Conservation (phyloP, 257 asterid genomes). For the Gentiana macrophylla region DNA sequence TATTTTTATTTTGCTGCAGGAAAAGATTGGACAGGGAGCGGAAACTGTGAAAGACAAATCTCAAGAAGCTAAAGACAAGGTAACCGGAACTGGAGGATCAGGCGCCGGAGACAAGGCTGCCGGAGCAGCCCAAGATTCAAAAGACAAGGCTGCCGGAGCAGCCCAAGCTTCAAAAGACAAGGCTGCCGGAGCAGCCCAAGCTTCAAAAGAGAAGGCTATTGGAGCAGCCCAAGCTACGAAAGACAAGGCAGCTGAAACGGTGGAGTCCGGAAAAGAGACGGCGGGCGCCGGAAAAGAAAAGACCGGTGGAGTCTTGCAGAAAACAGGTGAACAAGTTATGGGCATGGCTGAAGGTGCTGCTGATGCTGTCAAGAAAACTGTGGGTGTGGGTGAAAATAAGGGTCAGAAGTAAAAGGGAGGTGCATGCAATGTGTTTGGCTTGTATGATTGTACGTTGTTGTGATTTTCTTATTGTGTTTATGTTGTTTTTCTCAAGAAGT, state of each 20-base stretch:
- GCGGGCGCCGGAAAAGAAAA: constrained; percentile 65
- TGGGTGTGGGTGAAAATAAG: constrained; percentile 31
- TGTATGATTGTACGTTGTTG: too few relatives aligned
- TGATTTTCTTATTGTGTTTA: too few relatives aligned
- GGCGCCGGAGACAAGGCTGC: constrained; percentile 8
- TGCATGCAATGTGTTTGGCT: too few relatives aligned
- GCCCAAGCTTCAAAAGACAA: constrained; percentile 12
- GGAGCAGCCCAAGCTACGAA: constrained; percentile 30
- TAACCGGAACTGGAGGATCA: constrained; percentile 15
- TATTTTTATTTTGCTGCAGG: constrained; percentile 20
- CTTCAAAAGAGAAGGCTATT: constrained; percentile 16
- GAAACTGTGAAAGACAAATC: constrained; percentile 45
- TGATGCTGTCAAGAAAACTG: constrained; percentile 45
- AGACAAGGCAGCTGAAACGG: constrained; percentile 46
- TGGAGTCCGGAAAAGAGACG: constrained; percentile 45
- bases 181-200: constrained; percentile 23
- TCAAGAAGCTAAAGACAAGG: constrained; percentile 29
- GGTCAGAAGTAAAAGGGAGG: background rate
- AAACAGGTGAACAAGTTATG: constrained; percentile 61
- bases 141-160: constrained; percentile 11
- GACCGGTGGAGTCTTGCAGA: constrained; percentile 51
- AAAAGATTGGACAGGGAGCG: constrained; percentile 47
- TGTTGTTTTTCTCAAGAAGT: too few relatives aligned
- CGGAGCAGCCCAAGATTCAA: constrained; percentile 16
- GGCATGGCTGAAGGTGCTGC: constrained; percentile 72